Conservation (phyloP, 345 rosid genomes). For the Psidium friedrichsthalianum region DNA sequence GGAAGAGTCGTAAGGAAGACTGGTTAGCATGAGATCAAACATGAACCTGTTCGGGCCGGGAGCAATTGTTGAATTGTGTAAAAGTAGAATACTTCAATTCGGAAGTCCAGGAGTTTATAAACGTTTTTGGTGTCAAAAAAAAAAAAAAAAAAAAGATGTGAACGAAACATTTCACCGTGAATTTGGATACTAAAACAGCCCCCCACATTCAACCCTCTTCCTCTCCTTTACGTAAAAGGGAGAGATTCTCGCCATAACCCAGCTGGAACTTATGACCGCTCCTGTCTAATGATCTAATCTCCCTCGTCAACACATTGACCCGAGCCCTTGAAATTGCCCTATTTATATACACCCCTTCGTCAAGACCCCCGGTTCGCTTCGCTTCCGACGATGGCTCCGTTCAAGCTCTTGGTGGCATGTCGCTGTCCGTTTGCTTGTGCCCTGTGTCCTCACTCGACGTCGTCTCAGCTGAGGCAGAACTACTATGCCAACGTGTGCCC, state of each 20-base stretch:
- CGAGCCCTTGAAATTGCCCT: not conserved
- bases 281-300: not conserved
- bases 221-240: not conserved
- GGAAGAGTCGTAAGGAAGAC: not conserved
- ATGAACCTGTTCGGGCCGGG: no score
- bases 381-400: not conserved
- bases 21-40: not conserved
- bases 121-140: no score
- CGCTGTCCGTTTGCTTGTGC: slow-evolving; percentile 27
- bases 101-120: no score
- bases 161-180: no score
- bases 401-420: not conserved
- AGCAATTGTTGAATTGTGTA: no score
- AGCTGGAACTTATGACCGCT: not conserved
- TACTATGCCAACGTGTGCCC: slow-evolving; percentile 54
- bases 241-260: not conserved
- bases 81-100: no score
- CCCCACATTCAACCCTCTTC: not conserved
- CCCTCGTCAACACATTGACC: no score
- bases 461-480: slow-evolving; percentile 47
- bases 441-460: slow-evolving; percentile 25
- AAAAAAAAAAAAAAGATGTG: no score
- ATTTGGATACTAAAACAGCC: not conserved
- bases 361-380: not conserved
- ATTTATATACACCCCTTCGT: not conserved